Evolutionary conservation across 1,139 yeast genomes (phyloP).

Genomic region (Scheffersomyces parashehatae): DNA sequence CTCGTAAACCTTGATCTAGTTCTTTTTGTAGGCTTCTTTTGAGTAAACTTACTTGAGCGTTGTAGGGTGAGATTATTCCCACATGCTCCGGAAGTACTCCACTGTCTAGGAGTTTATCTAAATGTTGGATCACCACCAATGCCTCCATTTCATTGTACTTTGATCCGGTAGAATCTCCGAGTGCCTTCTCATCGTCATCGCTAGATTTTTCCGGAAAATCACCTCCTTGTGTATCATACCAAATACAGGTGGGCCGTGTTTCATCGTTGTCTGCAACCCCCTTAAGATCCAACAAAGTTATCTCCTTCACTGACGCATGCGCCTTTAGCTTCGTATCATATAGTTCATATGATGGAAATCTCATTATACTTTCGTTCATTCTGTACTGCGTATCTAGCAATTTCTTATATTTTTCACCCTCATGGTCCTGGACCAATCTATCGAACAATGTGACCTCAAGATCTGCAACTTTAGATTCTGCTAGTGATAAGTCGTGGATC

Average conservation of each 20-base stretch:
- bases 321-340: constrained; percentile 69
- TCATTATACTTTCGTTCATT: constrained; percentile 80
- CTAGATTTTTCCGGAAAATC: constrained; percentile 64
- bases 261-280: constrained; percentile 44
- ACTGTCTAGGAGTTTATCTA: constrained; percentile 44
- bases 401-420: constrained; percentile 49
- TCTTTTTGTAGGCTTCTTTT: constrained; percentile 34
- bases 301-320: constrained; percentile 54
- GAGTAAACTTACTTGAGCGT: constrained; percentile 74
- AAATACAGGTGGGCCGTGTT: constrained; percentile 44
- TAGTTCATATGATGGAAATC: constrained; percentile 68
- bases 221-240: constrained; percentile 96
- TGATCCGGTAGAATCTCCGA: constrained; percentile 34
- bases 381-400: constrained; percentile 77
- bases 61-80: constrained; percentile 87
- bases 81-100: constrained; percentile 56
- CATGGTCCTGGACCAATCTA: constrained; percentile 59
- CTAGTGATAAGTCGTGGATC: constrained; percentile 18
- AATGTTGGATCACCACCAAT: constrained; percentile 57
- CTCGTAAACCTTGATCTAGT: constrained; percentile 2
- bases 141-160: constrained; percentile 79
- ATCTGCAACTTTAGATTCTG: constrained; percentile 23
- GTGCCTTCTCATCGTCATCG: constrained; percentile 29
- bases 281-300: constrained; percentile 56
- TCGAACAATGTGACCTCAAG: constrained; percentile 78